A percentile compares a stretch with the other conserved stretches of the same genome.
Evolutionary conservation across 768 basidiomycete species (phyloP).

Genomic region (Tulasnella sp.): DNA sequence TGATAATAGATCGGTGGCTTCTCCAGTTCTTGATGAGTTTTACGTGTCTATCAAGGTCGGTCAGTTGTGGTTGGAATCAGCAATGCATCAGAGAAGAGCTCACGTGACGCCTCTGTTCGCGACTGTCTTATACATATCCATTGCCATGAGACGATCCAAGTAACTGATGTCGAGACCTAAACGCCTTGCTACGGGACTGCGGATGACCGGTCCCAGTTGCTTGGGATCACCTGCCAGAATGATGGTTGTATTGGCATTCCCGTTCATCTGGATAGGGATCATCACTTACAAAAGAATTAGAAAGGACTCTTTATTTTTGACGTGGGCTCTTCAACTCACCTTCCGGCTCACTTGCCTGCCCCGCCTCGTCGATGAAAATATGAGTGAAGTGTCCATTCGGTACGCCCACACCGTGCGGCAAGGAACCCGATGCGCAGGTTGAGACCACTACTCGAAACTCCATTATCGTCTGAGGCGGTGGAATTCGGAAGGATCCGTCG

Average conservation of each 20-base stretch:
- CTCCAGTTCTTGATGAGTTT: constrained; percentile 64
- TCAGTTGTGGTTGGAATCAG: neutral
- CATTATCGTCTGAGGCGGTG: constrained; percentile 39
- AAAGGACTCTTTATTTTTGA: constrained; percentile 43
- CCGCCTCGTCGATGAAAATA: constrained; percentile 69
- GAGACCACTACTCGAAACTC: constrained; percentile 53
- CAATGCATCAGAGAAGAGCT: neutral
- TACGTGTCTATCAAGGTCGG: constrained; percentile 44
- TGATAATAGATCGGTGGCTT: constrained; percentile 56
- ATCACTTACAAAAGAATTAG: constrained; percentile 69
- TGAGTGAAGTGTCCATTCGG: constrained; percentile 59
- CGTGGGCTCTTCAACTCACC: constrained; percentile 30
- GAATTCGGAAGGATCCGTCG: constrained; percentile 33
- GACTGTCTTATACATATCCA: constrained; percentile 36
- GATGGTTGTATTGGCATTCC: constrained; percentile 51
- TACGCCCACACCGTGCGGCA: constrained; percentile 54
- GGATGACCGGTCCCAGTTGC: constrained; percentile 66
- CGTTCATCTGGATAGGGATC: constrained; percentile 58
- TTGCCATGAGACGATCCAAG: constrained; percentile 56
- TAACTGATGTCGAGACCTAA: constrained; percentile 59
- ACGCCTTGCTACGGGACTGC: constrained; percentile 52
- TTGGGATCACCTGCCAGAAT: constrained; percentile 66
- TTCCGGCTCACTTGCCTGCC: constrained; percentile 68
- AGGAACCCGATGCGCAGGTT: constrained; percentile 61
- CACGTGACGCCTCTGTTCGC: neutral